A percentile compares a stretch with the other conserved stretches of the same genome.
phyloP scores from a whole-genome alignment of 139 green algal species.

The Chlorella vulgaris region DNA sequence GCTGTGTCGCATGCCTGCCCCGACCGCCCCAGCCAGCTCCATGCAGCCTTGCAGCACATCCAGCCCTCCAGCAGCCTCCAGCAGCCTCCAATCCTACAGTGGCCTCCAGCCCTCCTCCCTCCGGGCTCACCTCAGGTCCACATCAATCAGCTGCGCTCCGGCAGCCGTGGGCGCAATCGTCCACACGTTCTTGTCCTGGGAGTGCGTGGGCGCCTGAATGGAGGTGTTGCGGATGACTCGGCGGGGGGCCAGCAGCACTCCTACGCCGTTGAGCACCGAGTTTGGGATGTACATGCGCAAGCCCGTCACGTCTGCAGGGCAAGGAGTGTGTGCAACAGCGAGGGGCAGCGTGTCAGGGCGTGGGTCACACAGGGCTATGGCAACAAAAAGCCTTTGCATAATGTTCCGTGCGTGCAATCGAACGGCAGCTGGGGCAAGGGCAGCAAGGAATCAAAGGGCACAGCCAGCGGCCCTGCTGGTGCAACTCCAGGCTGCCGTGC shows the following conservation, averaged over 20 bases:
- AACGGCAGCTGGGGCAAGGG: not conserved
- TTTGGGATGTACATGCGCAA: constrained; percentile 8
- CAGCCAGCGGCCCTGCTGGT: not conserved
- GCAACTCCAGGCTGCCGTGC: too few species aligned
- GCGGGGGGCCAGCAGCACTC: not conserved
- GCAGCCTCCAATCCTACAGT: not conserved
- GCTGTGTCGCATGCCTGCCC: too few species aligned
- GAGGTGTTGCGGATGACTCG: not conserved
- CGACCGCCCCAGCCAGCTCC: too few species aligned
- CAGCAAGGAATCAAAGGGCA: not conserved
- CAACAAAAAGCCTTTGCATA: too few species aligned
- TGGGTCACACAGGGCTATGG: not conserved
- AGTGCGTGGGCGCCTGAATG: not conserved
- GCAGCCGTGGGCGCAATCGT: not conserved
- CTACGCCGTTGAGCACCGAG: not conserved
- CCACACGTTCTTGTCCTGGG: not conserved
- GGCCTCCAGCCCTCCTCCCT: not conserved
- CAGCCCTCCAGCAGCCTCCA: too few species aligned
- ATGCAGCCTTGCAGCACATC: too few species aligned
- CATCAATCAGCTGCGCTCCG: not conserved
- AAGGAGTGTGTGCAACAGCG: not conserved
- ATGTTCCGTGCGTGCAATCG: not conserved
- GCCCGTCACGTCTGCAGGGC: not conserved
- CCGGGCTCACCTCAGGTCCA: not conserved
- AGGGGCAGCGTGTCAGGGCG: not conserved